phyloP scores from a whole-genome alignment of 345 rosid species.

The Triadica sebifera region DNA sequence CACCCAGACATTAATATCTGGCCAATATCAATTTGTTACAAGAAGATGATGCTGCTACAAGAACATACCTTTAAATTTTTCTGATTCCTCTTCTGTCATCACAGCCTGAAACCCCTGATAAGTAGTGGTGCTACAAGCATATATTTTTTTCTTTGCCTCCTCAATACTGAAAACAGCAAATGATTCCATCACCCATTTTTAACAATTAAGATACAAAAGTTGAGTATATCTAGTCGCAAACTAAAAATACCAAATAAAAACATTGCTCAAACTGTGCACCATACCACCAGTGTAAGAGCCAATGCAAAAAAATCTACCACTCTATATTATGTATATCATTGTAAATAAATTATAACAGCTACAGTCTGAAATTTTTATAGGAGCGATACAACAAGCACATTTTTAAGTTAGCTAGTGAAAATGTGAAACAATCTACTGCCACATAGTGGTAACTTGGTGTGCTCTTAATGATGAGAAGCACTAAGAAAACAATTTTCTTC shows the following conservation, averaged over 20 bases:
- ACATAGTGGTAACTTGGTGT: no score
- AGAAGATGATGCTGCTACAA: neutral
- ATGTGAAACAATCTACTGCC: no score
- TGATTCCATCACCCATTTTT: neutral
- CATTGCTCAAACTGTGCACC: neutral
- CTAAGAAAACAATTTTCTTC: no score
- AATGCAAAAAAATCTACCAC: neutral
- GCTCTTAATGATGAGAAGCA: no score
- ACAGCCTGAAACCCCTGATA: conserved; percentile 92
- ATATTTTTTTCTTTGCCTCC: conserved; percentile 77
- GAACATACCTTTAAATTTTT: conserved; percentile 52
- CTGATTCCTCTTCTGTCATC: conserved; percentile 84
- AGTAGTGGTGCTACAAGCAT: conserved; percentile 96
- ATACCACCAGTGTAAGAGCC: neutral
- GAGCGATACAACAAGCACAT: no score
- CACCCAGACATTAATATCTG: neutral
- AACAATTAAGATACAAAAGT: neutral
- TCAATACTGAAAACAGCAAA: conserved; percentile 54
- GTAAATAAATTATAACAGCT: neutral
- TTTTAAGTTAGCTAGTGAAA: no score
- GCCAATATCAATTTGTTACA: neutral
- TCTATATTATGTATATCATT: neutral
- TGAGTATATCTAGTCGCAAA: neutral
- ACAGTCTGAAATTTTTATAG: neutral
- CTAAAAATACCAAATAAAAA: neutral